Evolutionary conservation across 768 basidiomycete genomes (phyloP).

Genomic region (Naematelia encephala): DNA sequence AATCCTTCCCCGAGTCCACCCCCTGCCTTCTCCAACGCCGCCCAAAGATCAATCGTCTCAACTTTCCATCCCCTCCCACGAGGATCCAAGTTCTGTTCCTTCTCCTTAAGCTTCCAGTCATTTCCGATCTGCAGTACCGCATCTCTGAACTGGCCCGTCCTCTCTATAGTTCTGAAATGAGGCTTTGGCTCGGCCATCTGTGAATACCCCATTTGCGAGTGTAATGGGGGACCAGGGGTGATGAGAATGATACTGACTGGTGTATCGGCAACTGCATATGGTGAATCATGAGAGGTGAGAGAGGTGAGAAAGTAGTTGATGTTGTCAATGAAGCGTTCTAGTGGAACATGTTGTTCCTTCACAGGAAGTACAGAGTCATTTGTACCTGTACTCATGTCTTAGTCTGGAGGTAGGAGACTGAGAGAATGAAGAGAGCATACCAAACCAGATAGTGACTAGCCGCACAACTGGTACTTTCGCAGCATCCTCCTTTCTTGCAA

Average conservation of each 20-base stretch:
- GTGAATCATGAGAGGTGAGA: conserved; percentile 24
- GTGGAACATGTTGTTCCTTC: conserved; percentile 71
- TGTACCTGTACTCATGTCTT: conserved; percentile 34
- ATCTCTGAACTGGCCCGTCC: conserved; percentile 4
- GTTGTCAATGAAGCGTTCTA: conserved; percentile 65
- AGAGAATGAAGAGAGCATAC: conserved; percentile 40
- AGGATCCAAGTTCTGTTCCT: background rate
- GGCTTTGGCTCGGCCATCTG: background rate
- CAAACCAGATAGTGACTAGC: conserved; percentile 81
- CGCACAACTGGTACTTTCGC: conserved; percentile 58
- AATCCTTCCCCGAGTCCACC: conserved; percentile 13
- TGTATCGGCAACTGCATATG: conserved; percentile 15
- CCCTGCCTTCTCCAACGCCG: background rate
- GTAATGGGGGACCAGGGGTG: conserved; percentile 9
- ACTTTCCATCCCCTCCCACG: conserved; percentile 3
- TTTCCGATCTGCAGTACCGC: conserved; percentile 4
- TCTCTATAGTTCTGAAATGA: background rate
- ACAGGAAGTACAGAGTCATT: conserved; percentile 75
- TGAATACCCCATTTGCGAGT: background rate
- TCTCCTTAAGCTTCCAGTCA: conserved; percentile 15
- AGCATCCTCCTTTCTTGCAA: conserved; percentile 55
- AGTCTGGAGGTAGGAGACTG: conserved; percentile 29
- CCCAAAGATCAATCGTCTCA: conserved; percentile 15
- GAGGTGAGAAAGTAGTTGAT: conserved; percentile 60
- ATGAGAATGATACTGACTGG: conserved; percentile 13